A percentile compares a stretch with the other conserved stretches of the same genome.
phyloP scores from a whole-genome alignment of 768 basidiomycete genomes.

The Trametopsis cervina region DNA sequence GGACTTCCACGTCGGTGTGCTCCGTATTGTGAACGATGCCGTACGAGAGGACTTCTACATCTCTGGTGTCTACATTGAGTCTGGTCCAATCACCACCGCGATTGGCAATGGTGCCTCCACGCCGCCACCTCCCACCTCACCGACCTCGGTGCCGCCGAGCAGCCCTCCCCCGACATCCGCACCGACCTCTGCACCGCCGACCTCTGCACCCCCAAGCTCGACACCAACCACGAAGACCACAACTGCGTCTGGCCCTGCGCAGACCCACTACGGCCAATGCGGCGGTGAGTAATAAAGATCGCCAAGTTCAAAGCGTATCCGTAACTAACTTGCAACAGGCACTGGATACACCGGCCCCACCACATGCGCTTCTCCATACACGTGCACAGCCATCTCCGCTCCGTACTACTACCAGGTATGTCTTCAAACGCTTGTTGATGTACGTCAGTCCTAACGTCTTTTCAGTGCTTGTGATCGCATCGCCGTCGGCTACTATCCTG shows the following conservation, averaged over 20 bases:
- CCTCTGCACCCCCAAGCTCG: slow-evolving; percentile 19
- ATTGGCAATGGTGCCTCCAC: slow-evolving; percentile 32
- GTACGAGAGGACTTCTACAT: slow-evolving; percentile 51
- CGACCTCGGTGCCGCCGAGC: not conserved
- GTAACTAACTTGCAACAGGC: slow-evolving; percentile 22
- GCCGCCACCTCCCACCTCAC: slow-evolving; percentile 3
- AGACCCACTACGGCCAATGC: slow-evolving; percentile 46
- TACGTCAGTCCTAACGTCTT: no score
- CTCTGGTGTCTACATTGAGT: slow-evolving; percentile 55
- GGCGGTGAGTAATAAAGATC: slow-evolving; percentile 29
- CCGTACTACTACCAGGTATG: slow-evolving; percentile 50
- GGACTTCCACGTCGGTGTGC: slow-evolving; percentile 57
- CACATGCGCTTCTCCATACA: slow-evolving; percentile 33
- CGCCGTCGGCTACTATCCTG: no score
- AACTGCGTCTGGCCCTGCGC: slow-evolving; percentile 30
- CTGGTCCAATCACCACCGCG: slow-evolving; percentile 45
- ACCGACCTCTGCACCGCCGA: slow-evolving; percentile 20
- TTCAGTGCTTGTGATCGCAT: no score
- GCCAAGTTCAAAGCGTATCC: not conserved
- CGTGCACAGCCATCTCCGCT: slow-evolving; percentile 38
- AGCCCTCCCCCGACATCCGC: slow-evolving; percentile 5
- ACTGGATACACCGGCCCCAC: slow-evolving; percentile 43
- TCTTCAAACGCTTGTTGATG: no score
- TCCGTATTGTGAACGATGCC: slow-evolving; percentile 43
- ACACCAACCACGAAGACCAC: slow-evolving; percentile 22